Evolutionary conservation across 2,329 filamentous ascomycete species (phyloP), one percentile per base, ranked within the genome.

Genomic region (Fusarium foetens): DNA sequence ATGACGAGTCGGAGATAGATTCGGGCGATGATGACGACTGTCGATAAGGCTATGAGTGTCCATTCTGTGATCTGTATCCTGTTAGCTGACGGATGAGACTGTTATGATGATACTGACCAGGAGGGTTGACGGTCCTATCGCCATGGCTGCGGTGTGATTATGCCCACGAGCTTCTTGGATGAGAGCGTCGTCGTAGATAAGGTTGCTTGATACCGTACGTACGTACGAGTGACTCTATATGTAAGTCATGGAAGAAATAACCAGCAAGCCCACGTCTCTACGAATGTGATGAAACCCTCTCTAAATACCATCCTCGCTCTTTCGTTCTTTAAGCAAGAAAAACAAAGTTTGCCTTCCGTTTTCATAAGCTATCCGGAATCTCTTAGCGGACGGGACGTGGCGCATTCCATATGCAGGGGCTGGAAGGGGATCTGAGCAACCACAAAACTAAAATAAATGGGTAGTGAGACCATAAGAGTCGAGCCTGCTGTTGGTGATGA

Each of bases 1-100:
- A 74, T 64, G 2, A 33, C 17, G 5, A 74, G 45, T 21, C 72
- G 62, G 5, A 74, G 66, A n/a, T 72, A 59, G 13, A 74, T 42
- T 21, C 72, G 72, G 1, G 72, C 72, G 14, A 29, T 49, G 17
- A 74, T 70, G 14, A 70, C 70, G 0, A 52, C 5, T 1, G 60
- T 51, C 0, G 72, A 71, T 13, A 73, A 54, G 0, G 60, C 35
- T 3, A 74, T 74, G 19, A 74, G 57, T 7, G 58, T 49, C 58
- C 71, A 74, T 57, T 64, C 67, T 29, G 51, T 27, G 2, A 58
- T 63, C 71, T 73, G 0, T 6, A 52, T 5, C 21, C 36, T 14
- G 9, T 69, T 23, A 69, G 66, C 27, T 31, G 2, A 8, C 2
- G 5, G 1, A 17, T 8, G 0, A 13, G n/a, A 6, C 6, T 4